Evolutionary conservation across 352 stramenopile species (phyloP), one percentile per base, ranked within the genome.

Genomic region (Hyaloperonospora brassicae): DNA sequence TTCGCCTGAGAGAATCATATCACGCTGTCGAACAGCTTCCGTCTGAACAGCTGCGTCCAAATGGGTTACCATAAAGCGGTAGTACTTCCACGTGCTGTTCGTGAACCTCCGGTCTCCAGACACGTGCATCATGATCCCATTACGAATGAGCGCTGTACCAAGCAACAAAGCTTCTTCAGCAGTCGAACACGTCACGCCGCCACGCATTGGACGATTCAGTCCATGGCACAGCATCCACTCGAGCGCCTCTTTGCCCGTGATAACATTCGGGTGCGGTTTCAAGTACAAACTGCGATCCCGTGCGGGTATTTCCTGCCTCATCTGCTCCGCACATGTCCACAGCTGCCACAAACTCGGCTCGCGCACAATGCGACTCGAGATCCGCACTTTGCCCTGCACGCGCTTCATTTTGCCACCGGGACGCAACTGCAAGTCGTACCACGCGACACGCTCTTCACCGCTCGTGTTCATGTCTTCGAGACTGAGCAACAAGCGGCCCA

Each of bases 221-320:
- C 84, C 84, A 53, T 94, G 84, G 43, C 81, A 85, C 6, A 94
- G 63, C 81, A 94, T 89, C 84, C 84, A 94, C 40, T 94, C 81
- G 13, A 76, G 71, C 0, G 70, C 78, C 27, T 90, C 78, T 52
- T 91, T 91, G 39, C 84, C 84, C 3, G 79, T 90, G 30, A 94
- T 82, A 30, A 89, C 80, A 41, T 65, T 74, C 27, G 81, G 77
- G 49, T 93, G 84, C 0, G 72, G 79, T 57, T 93, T 93, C 42
- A 93, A 64, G 60, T 93, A 93, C 57, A 93, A 59, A 54, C 76
- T 88, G 22, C 81, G 79, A 66, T 93, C 84, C 36, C 66, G 68
- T 14, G 57, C 76, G 1, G 68, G 76, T 51, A 93, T 62, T 61
- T 93, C 84, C 36, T 72, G 67, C 13, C 84, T 71, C 77, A 93